Evolutionary conservation across 306 rosid species (phyloP), one percentile per base, ranked within the genome.

Genomic region (Cucurbita maxima): DNA sequence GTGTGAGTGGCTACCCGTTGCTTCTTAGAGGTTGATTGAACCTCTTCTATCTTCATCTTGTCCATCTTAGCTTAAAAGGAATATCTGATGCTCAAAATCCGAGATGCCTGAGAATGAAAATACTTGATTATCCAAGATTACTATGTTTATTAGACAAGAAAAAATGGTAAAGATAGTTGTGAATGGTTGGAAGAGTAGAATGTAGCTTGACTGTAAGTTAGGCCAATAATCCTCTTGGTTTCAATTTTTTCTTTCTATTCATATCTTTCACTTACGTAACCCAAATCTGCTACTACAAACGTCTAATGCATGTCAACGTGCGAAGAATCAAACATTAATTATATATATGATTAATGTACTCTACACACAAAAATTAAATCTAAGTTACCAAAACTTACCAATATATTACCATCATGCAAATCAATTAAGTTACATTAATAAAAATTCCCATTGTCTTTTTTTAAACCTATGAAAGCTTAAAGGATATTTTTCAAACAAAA

Each of bases 1-100:
- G 88, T 85, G 60, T 85, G 88, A 61, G 88, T 85, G 45, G 88
- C 88, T 13, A 85, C 55, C 37, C 88, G 86, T 74, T 85, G 96
- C 84, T 86, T 92, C 89, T 89, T 92, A 12, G 85, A 89, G 5
- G 96, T 89, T 0, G 98, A 92, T 58, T 92, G 98, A 68, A 92
- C 92, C 83, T 88, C 98, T 78, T 92, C 98, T 52, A 92, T 89
- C 71, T 77, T 88, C 84, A 89, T 85, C 83, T 75, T 92, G 80
- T 82, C 84, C 84, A 82, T 84, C 34, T 68, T 44, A 51, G 40
- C 8, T 43, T 18, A 64, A 10, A 66, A 66, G 16, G 30, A 64
- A 9, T 64, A 30, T 9, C 71, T 41, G 36, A 41, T 41, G 34
- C 71, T 18, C 71, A 64, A 66, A 43, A 43, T 66, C 37, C 0